Evolutionary conservation across 2,329 filamentous ascomycete genomes (phyloP), one percentile per base, ranked within the genome.

Genomic region (Cladosporium oxysporum): DNA sequence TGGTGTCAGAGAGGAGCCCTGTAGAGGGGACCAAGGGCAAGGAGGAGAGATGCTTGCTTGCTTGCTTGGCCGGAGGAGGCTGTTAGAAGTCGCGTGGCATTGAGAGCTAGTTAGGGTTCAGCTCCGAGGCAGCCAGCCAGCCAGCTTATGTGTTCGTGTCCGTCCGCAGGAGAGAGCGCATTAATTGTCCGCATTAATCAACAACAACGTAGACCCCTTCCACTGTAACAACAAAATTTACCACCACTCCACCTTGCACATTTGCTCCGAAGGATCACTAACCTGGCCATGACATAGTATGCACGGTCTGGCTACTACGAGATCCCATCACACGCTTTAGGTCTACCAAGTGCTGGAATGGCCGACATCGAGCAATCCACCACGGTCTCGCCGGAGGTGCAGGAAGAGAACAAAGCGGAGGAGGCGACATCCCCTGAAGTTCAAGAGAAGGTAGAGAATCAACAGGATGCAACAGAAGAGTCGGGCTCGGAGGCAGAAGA

Each of bases 291-390:
- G 63, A 53, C 44, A 60, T 65, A 65, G 63, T 41, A 65, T 65
- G 63, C 63, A 47, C 63, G 44, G 57, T 53, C 44, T 41, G 55
- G n/a, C 29, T 33, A 53, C 35, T 33, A 53, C 63, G 44, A 60
- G 50, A 60, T 60, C 23, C 47, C 55, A 50, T 47, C 64, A 49
- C 64, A 66, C 50, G 61, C 59, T 64, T 41, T 59, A 63, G 66
- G 66, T 62, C 64, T 67, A 67, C 71, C 72, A 71, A 73, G 73
- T 70, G 73, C 71, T 73, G 71, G 69, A 65, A 75, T 75, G 72
- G 71, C 73, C 67, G 70, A 72, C 59, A 65, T 59, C 57, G 71
- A 73, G 67, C 66, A 73, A 37, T 67, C 66, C 50, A 66, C 62
- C 66, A 65, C 72, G 66, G 68, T 59, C 18, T 47, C 31, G n/a